Evolutionary conservation across 306 rosid genomes (phyloP).

Genomic region (Neltuma alba): DNA sequence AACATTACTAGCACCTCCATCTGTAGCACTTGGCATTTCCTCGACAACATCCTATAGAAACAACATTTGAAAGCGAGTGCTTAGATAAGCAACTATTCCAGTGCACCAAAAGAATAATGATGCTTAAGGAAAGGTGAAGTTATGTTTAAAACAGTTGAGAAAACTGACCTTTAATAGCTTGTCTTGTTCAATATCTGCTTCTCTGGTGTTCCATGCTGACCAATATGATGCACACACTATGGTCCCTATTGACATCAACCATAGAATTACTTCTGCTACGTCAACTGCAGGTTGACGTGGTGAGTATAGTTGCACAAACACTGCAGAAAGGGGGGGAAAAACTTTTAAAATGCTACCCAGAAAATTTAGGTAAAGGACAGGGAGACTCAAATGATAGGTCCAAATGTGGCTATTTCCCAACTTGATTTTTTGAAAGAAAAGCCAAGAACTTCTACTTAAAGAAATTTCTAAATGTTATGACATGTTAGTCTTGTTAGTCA

Average conservation of each 20-base stretch:
- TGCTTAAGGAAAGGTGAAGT: slow-evolving; percentile 12
- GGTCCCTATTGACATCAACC: slow-evolving; percentile 95
- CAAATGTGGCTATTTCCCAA: no score
- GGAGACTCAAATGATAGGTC: no score
- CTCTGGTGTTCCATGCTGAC: slow-evolving; percentile 91
- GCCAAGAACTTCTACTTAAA: no score
- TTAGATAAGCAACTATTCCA: slow-evolving; percentile 12
- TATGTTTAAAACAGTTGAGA: slow-evolving; percentile 5
- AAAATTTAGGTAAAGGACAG: no score
- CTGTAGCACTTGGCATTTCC: slow-evolving; percentile 51
- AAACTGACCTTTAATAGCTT: slow-evolving; percentile 69
- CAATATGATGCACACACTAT: slow-evolving; percentile 93
- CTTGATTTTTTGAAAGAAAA: no score
- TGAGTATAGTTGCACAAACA: slow-evolving; percentile 92
- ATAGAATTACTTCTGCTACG: slow-evolving; percentile 90
- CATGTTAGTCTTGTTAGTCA: background rate
- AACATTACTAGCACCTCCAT: slow-evolving; percentile 50
- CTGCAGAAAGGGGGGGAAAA: slow-evolving; percentile 48
- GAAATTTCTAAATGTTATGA: background rate
- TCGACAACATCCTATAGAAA: slow-evolving; percentile 69
- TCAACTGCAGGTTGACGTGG: slow-evolving; percentile 83
- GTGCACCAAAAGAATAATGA: slow-evolving; percentile 11
- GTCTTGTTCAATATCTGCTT: slow-evolving; percentile 75
- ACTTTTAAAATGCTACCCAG: no score
- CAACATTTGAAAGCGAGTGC: slow-evolving; percentile 23